phyloP scores from a whole-genome alignment of 2,329 filamentous ascomycete species.

The Claviceps fusiformis region DNA sequence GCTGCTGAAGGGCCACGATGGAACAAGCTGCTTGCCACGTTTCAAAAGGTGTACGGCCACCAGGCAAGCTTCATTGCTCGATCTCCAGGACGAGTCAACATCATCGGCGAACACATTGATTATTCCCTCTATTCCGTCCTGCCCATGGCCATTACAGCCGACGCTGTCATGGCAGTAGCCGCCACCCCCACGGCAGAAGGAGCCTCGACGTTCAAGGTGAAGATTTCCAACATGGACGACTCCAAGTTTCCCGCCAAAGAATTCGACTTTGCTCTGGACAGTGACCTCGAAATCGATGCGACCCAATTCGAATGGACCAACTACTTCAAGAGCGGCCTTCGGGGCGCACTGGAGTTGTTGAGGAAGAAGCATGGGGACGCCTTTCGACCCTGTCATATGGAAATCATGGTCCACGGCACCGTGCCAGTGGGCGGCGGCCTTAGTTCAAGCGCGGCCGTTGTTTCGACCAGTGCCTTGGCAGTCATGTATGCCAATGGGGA shows the following conservation, averaged over 20 bases:
- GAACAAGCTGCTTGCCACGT: conserved; percentile 57
- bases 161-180: conserved; percentile 74
- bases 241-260: conserved; percentile 62
- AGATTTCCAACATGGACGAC: conserved; percentile 66
- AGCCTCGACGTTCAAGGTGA: conserved; percentile 48
- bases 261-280: conserved; percentile 54
- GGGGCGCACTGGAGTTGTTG: conserved; percentile 68
- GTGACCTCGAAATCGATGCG: conserved; percentile 67
- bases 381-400: conserved; percentile 60
- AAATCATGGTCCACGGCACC: conserved; percentile 79
- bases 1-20: conserved; percentile 58
- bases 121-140: conserved; percentile 94
- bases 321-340: conserved; percentile 89
- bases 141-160: conserved; percentile 87
- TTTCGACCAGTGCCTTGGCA: conserved; percentile 77
- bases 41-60: conserved; percentile 56
- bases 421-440: conserved; percentile 87
- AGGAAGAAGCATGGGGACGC: conserved; percentile 47
- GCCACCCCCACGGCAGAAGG: conserved; percentile 34
- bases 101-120: conserved; percentile 98
- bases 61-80: conserved; percentile 70
- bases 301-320: conserved; percentile 89
- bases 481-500: conserved; percentile 78
- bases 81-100: conserved; percentile 90
- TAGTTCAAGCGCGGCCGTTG: conserved; percentile 87